A percentile compares a stretch with the other conserved stretches of the same genome.
Evolutionary conservation across 495 filamentous ascomycete species (phyloP).

Genomic region (Durotheca rogersii): DNA sequence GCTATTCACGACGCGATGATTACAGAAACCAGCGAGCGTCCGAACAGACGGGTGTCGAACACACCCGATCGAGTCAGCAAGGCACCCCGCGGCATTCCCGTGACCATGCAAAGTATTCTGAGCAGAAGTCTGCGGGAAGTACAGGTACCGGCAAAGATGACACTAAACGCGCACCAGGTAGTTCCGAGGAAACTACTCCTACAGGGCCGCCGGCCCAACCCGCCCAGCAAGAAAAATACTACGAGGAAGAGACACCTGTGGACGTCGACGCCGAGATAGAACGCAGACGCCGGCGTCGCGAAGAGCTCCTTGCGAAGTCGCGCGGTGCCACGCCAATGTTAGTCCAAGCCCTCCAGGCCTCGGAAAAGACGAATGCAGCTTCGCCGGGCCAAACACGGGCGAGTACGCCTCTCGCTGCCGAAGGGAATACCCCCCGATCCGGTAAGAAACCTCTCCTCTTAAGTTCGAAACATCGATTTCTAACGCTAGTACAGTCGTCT

Average conservation of each 20-base stretch:
- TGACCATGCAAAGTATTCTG: slow-evolving; percentile 27
- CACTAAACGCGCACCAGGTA: slow-evolving; percentile 65
- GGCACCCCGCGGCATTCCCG: slow-evolving; percentile 28
- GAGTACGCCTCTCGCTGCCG: slow-evolving; percentile 41
- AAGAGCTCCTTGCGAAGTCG: slow-evolving; percentile 85
- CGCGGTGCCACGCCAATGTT: slow-evolving; percentile 70
- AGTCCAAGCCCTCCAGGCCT: slow-evolving; percentile 72
- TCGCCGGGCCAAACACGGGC: slow-evolving; percentile 52
- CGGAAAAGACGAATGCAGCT: slow-evolving; percentile 55
- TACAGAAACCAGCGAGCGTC: slow-evolving; percentile 25
- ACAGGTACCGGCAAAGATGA: slow-evolving; percentile 53
- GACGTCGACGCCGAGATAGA: slow-evolving; percentile 82
- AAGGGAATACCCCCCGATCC: slow-evolving; percentile 45
- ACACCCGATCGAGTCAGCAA: slow-evolving; percentile 27
- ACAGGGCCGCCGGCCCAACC: slow-evolving; percentile 10
- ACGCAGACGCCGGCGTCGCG: slow-evolving; percentile 80
- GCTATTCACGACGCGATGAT: slow-evolving; percentile 29
- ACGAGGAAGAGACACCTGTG: slow-evolving; percentile 55
- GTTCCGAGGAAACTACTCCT: slow-evolving; percentile 51
- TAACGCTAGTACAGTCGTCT: slow-evolving; percentile 32
- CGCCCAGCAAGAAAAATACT: slow-evolving; percentile 39
- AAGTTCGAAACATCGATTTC: not conserved
- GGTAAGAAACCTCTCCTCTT: slow-evolving; percentile 31
- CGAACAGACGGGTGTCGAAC: slow-evolving; percentile 18
- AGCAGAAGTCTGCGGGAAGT: slow-evolving; percentile 34